Base-by-base conservation (phyloP, 73 alveolate species). In the Diophrys sp. region DNA sequence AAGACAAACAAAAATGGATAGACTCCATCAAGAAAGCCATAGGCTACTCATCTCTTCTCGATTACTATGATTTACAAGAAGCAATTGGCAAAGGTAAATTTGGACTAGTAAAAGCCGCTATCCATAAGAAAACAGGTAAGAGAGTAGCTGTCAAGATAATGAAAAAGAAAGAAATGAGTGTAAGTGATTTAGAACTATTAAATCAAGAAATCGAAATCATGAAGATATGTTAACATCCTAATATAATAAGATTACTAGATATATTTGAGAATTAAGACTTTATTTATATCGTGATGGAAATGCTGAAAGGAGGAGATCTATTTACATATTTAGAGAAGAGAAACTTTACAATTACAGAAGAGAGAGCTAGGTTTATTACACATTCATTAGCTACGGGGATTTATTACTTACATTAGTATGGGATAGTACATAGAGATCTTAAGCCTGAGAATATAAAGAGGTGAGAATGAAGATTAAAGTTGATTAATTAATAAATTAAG, bases 151-250 rank as follows among this genome's bases (percentile, higher is more conserved):
- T 85, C 18, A 85, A 85, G 53, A 80, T 74, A 2, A 74, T 85
- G 67, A 79, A 85, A 79, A 85, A 85, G 70, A 73, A 74, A 57
- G 83, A 79, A 55, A 57, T 85, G 75, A 24, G 55, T 0, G 33
- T 70, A 8, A 62, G 79, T 62, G 93, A 85, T 31, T 28, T 44
- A 14, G 93, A 85, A 70, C 56, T 85, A 23, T 78, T 68, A 2
- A 85, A 85, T 68, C 69, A 91, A 73, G 99, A 95, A 82, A 88
- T 92, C 29, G 97, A 94, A 71, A 91, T 93, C 69, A 86, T 95
- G 66, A 92, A 95, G 85, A 92, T 95, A 33, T 95, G 98, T 56
- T 93, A 91, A 75, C 97, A 95, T 85, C 97, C 97, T 53, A 85
- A 92, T 79, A 92, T 95, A 33, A 89, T 95, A 8, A 82, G 82